Percentiles rank a stretch among this genome's conserved stretches.
Evolutionary conservation across 2,329 filamentous ascomycete species (phyloP).

Genomic region (Alternaria arborescens): DNA sequence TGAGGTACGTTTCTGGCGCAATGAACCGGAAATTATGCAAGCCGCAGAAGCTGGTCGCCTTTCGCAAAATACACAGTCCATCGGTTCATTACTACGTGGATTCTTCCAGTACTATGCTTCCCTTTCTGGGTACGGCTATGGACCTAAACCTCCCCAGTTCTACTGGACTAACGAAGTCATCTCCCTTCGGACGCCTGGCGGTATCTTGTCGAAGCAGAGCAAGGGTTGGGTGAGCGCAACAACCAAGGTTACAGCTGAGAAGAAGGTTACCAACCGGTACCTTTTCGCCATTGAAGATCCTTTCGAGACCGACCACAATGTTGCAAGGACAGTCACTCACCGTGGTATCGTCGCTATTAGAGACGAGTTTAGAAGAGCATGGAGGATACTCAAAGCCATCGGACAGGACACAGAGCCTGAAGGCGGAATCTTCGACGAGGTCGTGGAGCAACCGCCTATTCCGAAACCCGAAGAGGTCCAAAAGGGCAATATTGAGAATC

Average conservation of each 20-base stretch:
- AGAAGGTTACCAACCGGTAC: constrained; percentile 80
- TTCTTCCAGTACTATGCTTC: constrained; percentile 91
- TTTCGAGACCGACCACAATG: constrained; percentile 87
- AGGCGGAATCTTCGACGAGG: constrained; percentile 48
- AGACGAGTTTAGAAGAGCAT: constrained; percentile 84
- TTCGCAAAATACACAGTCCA: constrained; percentile 72
- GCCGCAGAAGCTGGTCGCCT: constrained; percentile 67
- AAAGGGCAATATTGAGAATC: background rate
- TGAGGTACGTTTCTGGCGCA: constrained; percentile 79
- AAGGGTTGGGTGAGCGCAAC: constrained; percentile 90
- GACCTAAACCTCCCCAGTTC: constrained; percentile 65
- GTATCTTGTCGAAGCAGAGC: constrained; percentile 74
- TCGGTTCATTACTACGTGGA: constrained; percentile 77
- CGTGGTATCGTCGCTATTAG: constrained; percentile 82
- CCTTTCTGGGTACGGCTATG: constrained; percentile 46
- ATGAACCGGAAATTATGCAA: constrained; percentile 72
- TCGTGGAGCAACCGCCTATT: constrained; percentile 32
- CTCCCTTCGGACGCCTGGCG: constrained; percentile 75
- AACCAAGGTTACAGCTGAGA: constrained; percentile 68
- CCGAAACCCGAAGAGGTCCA: constrained; percentile 6
- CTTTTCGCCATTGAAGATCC: constrained; percentile 92
- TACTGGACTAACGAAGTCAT: constrained; percentile 83
- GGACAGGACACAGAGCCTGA: constrained; percentile 38
- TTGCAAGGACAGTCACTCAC: constrained; percentile 85
- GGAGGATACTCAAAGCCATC: constrained; percentile 63